Evolutionary conservation across 2,329 filamentous ascomycete genomes (phyloP), one percentile per base, ranked within the genome.

Genomic region (Colletotrichum sp.): DNA sequence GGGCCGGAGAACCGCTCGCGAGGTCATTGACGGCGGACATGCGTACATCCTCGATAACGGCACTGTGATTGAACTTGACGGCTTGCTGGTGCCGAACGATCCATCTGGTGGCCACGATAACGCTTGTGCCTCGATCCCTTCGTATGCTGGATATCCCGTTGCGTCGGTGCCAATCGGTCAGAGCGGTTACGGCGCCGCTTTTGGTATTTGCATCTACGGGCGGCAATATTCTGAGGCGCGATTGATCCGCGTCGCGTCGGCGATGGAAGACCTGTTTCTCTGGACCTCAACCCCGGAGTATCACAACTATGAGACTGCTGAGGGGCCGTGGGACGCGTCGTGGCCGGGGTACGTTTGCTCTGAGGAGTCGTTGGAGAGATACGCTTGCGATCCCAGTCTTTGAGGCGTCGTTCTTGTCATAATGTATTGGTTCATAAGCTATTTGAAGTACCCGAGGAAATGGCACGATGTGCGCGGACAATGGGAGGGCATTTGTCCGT

Each of bases 361-460:
- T 4, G 72, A 52, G 18, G 32, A 48, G 7, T 59, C 59, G 8
- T 57, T 76, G 34, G 61, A 73, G 10, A 32, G 24, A 6, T 64
- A 65, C n/a, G 32, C 18, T 12, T 74, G 74, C 34, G 84, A 69
- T 21, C 43, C n/a, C n/a, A 52, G 43, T 21, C 43, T 52, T 52
- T 52, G 43, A 52, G n/a, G 43, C n/a, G n/a, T 13, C 10, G n/a
- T 21, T 21, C 43, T 52, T 52, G n/a, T 21, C 43, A 52, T 21
- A 6, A n/a, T 7, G 10, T 13, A 21, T 21, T 21, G 6, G 12
- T n/a, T 13, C 43, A 52, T n/a, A 7, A 21, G n/a, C 43, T 21
- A 52, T 21, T 52, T 24, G 6, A 52, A 7, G 43, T 21, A 52
- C 12, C 43, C 43, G 12, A 52, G n/a, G n/a, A 24, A 13, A 21